Evolutionary conservation across 2,329 filamentous ascomycete species (phyloP), one percentile per base, ranked within the genome.

Genomic region (Orbilia blumenaviensis): DNA sequence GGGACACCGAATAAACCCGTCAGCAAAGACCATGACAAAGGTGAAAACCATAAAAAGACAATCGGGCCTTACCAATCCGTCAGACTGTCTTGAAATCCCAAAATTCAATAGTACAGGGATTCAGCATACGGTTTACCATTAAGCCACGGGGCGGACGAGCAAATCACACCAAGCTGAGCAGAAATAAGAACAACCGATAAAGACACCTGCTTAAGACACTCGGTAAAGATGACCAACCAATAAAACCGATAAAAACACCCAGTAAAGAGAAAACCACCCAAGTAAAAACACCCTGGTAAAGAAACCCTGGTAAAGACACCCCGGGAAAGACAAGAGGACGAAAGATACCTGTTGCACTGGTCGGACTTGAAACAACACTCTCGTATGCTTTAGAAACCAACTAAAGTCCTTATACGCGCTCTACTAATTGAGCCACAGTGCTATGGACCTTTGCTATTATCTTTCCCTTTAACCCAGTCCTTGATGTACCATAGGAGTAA

Each of bases 331-430:
- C n/a, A n/a, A n/a, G n/a, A n/a, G n/a, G n/a, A n/a, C n/a, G n/a
- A n/a, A n/a, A n/a, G n/a, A n/a, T n/a, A n/a, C n/a, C n/a, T n/a
- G n/a, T n/a, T n/a, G n/a, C n/a, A n/a, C n/a, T n/a, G n/a, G n/a
- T n/a, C n/a, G 36, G 14, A 38, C 36, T 48, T 12, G 50, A n/a
- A 56, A 12, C 25, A n/a, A 18, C 27, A 21, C n/a, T 12, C 25
- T 56, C 27, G 50, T 52, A 52, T 52, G 48, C 48, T 58, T 34
- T 41, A 41, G 41, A 32, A 44, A 61, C 23, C 50, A 56, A 42
- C n/a, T n/a, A n/a, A n/a, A 27, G 56, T 44, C 34, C 56, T 44
- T 10, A 61, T 61, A 44, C 16, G 4, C 56, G 56, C 34, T 61
- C 56, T 44, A 18, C 36, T 36, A 42, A 29, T 29, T 61, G 56